Base-by-base conservation (phyloP, 108 stramenopile genomes). In the Skeletonema marinoi region DNA sequence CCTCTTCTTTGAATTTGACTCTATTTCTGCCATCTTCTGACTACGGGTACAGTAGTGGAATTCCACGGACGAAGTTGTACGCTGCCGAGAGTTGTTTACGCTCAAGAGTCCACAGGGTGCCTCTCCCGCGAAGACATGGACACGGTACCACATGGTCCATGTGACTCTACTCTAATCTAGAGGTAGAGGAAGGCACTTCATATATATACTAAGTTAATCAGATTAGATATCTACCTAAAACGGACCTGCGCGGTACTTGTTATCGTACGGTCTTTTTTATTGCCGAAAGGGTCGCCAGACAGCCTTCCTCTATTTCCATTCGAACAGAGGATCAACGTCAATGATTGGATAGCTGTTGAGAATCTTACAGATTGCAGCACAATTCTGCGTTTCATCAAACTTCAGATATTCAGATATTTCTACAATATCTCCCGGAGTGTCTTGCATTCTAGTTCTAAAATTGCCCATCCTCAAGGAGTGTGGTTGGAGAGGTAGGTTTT, bases 401-500 rank as follows among this genome's bases (percentile, higher is more conserved):
- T 51, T 6, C 6, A 51, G 4, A 51, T 51, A 19, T 19, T 51
- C 25, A 25, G 25, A 25, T 25, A 25, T 25, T 25, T 0, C 0
- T 51, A 6, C 17, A 5, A 51, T 6, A 50, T 50, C 50, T 14
- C 10, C 10, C 25, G 25, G 25, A 25, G 25, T 25, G 25, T 25
- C 25, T 25, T 25, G 25, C 25, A 25, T 25, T 25, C 25, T 25
- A 25, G 25, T 25, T 25, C 25, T 25, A 25, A 25, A 25, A 14
- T 12, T 4, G 14, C 44, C 44, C 1, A 46, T 12, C 44, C 6
- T 2, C 44, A 2, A 14, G 41, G 66, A 5, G 67, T 51, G 67
- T 68, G 67, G 19, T 68, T 68, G 46, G 67, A 68, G n/a, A 68
- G 67, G 7, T 60, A 68, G 67, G 67, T 68, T 17, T 60, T 68